Base-by-base conservation (phyloP, 225 moss, liverwort and hornwort species). In the Straminergon stramineum region DNA sequence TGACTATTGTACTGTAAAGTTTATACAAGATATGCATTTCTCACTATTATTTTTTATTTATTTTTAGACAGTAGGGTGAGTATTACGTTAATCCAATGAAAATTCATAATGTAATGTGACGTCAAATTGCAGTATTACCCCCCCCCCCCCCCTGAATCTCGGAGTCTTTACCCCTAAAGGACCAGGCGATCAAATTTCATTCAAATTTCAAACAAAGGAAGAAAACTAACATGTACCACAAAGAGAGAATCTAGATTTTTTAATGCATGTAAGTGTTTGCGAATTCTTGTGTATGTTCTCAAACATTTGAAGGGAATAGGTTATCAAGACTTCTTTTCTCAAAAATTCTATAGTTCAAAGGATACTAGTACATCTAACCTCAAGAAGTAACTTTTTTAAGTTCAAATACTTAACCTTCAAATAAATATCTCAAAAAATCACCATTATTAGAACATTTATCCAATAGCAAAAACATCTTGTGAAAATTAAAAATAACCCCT, bases 381-480 rank as follows among this genome's bases (percentile, higher is more conserved):
- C 7, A 45, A 0, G 11, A 48, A 30, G 6, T 17, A 30, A 48
- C 48, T 11, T 74, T 69, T 39, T 8, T 31, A 51, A 51, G 2
- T 32, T 55, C 55, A 37, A 55, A 55, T 9, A 35, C 14, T 35
- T 55, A 56, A 0, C 37, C 9, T 24, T 78, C 4, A 35, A 79
- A 56, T 16, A 37, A 55, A 19, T 16, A 79, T 56, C 6, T 37
- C 6, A 23, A 55, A 37, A 34, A 37, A 78, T 24, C 37, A 37
- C 4, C 16, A 79, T 37, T 37, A 26, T 6, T 16, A 14, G 6
- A 56, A 10, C 1, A 10, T 56, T 56, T 55, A 78, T 35, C 0
- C 1, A 15, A 34, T 0, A 0, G 2, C 4, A 3, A 56, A 78
- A 26, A 16, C 23, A 24, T 37, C 23, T 34, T 23, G 8, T n/a